A percentile compares a stretch with the other conserved stretches of the same genome.
These are phyloP conservation scores for Teratosphaeria viscida DNA, from an alignment of 2,329 filamentous ascomycete species.

Conservation along the genomic window DNA sequence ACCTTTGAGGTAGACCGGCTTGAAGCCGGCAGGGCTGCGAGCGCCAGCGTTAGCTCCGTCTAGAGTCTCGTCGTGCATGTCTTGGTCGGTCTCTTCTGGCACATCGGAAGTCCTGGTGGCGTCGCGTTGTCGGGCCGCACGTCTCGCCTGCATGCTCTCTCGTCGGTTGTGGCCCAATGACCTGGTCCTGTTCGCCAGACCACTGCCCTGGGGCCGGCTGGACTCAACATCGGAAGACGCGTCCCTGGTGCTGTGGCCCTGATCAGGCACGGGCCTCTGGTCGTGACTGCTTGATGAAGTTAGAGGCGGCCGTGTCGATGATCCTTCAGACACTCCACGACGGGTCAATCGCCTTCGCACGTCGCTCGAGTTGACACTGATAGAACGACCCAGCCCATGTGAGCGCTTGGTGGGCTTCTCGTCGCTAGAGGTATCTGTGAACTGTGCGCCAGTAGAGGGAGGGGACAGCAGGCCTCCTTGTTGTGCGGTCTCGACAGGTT, in stretches of 20 bases:
- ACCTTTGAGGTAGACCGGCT: conserved; percentile 91
- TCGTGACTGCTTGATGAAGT: conserved; percentile 17
- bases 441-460: conserved; percentile 32
- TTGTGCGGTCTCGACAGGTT: conserved; percentile 37
- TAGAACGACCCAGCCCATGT: conserved; percentile 70
- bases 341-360: conserved; percentile 55
- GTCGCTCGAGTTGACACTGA: conserved; percentile 84
- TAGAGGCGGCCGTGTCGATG: conserved; percentile 29
- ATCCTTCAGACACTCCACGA: conserved; percentile 43
- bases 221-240: conserved; percentile 41
- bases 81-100: conserved; percentile 81
- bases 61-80: conserved; percentile 47
- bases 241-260: conserved; percentile 19
- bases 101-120: conserved; percentile 59
- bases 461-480: conserved; percentile 60
- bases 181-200: conserved; percentile 64
- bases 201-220: conserved; percentile 36
- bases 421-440: conserved; percentile 40
- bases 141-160: conserved; percentile 76
- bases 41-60: conserved; percentile 39
- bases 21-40: conserved; percentile 64
- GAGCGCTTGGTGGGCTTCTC: conserved; percentile 7
- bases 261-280: conserved; percentile 29
- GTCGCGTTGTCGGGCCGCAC: conserved; percentile 43
- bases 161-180: conserved; percentile 80